Evolutionary conservation across 192 early-diverging fungal species (phyloP).

Genomic region (Coemansia sp.): DNA sequence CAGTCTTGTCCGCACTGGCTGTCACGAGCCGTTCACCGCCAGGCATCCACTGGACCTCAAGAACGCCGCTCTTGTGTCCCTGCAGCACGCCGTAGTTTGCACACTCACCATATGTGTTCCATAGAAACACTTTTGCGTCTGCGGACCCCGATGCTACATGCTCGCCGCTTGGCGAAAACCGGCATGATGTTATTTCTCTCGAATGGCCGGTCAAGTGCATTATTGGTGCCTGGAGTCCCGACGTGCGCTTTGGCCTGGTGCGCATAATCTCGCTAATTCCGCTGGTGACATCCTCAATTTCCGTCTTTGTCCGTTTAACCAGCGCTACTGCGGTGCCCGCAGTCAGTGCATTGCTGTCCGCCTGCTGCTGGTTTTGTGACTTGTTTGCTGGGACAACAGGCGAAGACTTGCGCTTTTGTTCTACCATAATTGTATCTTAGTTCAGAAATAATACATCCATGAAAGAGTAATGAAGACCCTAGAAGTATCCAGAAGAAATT

Average conservation of each 20-base stretch:
- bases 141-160: constrained; percentile 79
- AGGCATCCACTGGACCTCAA: constrained; percentile 90
- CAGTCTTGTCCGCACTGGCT: constrained; percentile 78
- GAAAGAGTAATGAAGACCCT: not conserved
- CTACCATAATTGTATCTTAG: constrained; percentile 22
- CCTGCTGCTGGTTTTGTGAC: not conserved
- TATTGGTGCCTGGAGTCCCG: constrained; percentile 77
- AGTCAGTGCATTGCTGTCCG: not conserved
- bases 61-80: constrained; percentile 80
- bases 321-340: constrained; percentile 43
- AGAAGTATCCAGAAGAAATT: not conserved
- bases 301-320: constrained; percentile 44
- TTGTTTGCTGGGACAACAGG: constrained; percentile 11
- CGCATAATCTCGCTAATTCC: constrained; percentile 10
- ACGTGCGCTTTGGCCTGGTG: constrained; percentile 61
- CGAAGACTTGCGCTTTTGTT: constrained; percentile 44
- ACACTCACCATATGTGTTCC: constrained; percentile 92
- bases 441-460: not conserved
- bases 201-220: constrained; percentile 83
- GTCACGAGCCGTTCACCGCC: constrained; percentile 78
- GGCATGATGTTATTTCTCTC: constrained; percentile 78
- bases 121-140: constrained; percentile 85
- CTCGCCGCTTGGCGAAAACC: constrained; percentile 84
- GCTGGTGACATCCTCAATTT: not conserved
- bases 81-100: constrained; percentile 84